Evolutionary conservation across 768 basidiomycete species (phyloP).

Genomic region (Mycena kentingensis): DNA sequence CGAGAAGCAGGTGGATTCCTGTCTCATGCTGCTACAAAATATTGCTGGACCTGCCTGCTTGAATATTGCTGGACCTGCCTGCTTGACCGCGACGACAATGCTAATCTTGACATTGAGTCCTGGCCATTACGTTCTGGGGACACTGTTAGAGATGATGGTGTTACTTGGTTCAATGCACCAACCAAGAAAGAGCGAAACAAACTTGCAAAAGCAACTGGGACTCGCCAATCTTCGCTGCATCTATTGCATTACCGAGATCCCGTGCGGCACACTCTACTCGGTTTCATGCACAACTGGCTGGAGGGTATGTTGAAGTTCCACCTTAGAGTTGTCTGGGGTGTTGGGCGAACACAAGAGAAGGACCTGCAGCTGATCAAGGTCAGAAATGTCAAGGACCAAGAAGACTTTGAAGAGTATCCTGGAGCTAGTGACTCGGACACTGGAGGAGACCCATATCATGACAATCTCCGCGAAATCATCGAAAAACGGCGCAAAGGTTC

Average conservation of each 20-base stretch:
- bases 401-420: slow-evolving; percentile 15
- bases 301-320: slow-evolving; percentile 17
- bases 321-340: slow-evolving; percentile 14
- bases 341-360: slow-evolving; percentile 12
- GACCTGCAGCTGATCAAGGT: slow-evolving; percentile 1
- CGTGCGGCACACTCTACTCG: slow-evolving; percentile 14
- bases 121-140: slow-evolving; percentile 16
- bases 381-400: slow-evolving; percentile 12
- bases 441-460: too few species aligned
- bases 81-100: slow-evolving; percentile 3
- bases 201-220: slow-evolving; percentile 8
- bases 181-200: slow-evolving; percentile 4
- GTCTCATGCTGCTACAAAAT: slow-evolving; percentile 9
- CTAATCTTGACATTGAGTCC: slow-evolving; percentile 9
- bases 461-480: not conserved
- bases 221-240: slow-evolving; percentile 20
- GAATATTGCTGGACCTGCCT: too few species aligned
- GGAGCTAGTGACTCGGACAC: too few species aligned
- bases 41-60: slow-evolving; percentile 29
- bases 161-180: slow-evolving; percentile 14
- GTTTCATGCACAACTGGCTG: too few species aligned
- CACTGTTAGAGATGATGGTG: slow-evolving; percentile 16
- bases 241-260: slow-evolving; percentile 25
- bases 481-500: too few species aligned
- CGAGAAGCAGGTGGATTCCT: slow-evolving; percentile 22